These are phyloP conservation scores for Hirsutella thompsonii DNA, from an alignment of 2,329 filamentous ascomycete species.

Conservation along the genomic window DNA sequence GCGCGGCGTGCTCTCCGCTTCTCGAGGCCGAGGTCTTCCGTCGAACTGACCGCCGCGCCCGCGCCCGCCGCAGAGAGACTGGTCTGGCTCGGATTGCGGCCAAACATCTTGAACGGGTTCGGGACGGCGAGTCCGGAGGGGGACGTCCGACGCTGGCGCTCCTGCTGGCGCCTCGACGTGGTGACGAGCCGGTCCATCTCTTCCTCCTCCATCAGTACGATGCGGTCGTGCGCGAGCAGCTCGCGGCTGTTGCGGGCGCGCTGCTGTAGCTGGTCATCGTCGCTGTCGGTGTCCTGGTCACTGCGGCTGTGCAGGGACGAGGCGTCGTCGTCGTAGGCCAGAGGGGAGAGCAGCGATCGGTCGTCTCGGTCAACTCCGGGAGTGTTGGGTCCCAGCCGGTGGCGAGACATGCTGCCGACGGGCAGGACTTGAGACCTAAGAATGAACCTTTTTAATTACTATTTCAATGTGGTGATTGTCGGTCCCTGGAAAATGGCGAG, in stretches of 20 bases:
- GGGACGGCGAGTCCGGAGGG: constrained; percentile 36
- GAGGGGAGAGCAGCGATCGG: constrained; percentile 46
- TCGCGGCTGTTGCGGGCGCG: constrained; percentile 57
- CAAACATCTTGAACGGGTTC: constrained; percentile 34
- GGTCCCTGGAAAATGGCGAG: no score
- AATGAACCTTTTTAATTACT: no score
- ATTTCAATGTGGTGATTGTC: no score
- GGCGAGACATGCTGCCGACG: constrained; percentile 3
- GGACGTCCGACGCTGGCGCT: constrained; percentile 36
- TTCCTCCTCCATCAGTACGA: constrained; percentile 65
- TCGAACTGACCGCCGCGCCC: constrained; percentile 28
- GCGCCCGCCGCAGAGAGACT: no score
- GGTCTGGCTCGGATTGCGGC: constrained; percentile 21
- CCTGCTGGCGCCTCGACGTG: constrained; percentile 34
- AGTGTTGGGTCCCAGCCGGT: constrained; percentile 10
- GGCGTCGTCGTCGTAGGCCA: constrained; percentile 56
- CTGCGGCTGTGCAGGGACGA: constrained; percentile 51
- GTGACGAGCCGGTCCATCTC: constrained; percentile 50
- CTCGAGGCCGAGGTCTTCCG: constrained; percentile 34
- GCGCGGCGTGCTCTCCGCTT: constrained; percentile 35
- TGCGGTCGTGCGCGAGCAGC: constrained; percentile 54
- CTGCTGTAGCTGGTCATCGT: constrained; percentile 57
- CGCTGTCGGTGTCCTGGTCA: constrained; percentile 65
- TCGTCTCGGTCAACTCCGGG: constrained; percentile 15
- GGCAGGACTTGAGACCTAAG: no score